These are phyloP conservation scores for Withania somnifera DNA, from an alignment of 305 asterid genomes.

Conservation along the genomic window DNA sequence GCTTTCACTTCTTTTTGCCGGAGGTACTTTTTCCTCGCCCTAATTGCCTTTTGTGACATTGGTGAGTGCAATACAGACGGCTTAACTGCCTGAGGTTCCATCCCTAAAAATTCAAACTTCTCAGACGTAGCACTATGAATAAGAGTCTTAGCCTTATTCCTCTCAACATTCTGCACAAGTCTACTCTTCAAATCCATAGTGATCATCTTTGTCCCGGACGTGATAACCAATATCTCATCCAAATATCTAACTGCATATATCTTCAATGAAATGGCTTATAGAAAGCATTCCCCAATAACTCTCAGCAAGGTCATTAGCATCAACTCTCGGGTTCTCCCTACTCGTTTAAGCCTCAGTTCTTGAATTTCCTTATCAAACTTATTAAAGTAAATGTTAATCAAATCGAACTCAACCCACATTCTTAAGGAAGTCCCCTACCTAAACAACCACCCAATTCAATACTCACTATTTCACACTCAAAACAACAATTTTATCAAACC, in stretches of 20 bases:
- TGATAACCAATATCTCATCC: slow-evolving; percentile 69
- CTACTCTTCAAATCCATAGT: slow-evolving; percentile 55
- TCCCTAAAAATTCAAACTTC: slow-evolving; percentile 74
- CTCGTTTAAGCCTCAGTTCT: slow-evolving; percentile 36
- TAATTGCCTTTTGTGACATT: slow-evolving; percentile 69
- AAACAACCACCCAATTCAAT: slow-evolving; percentile 45
- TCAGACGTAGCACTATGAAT: slow-evolving; percentile 81
- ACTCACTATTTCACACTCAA: slow-evolving; percentile 21
- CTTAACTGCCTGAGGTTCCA: slow-evolving; percentile 89
- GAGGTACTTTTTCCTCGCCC: slow-evolving; percentile 76
- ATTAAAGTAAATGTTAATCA: slow-evolving; percentile 55
- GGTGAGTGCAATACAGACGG: slow-evolving; percentile 66
- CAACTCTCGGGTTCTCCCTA: slow-evolving; percentile 38
- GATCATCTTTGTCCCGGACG: slow-evolving; percentile 63
- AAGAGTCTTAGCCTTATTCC: slow-evolving; percentile 31
- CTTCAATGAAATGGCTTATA: slow-evolving; percentile 73
- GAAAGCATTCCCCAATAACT: slow-evolving; percentile 19
- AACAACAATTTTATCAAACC: slow-evolving; percentile 42
- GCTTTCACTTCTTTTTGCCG: slow-evolving; percentile 74
- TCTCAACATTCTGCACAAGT: slow-evolving; percentile 37
- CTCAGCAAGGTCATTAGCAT: slow-evolving; percentile 26
- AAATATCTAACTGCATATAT: slow-evolving; percentile 68
- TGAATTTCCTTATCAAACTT: slow-evolving; percentile 67
- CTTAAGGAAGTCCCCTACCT: slow-evolving; percentile 81
- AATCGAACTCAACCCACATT: slow-evolving; percentile 59